phyloP scores from a whole-genome alignment of 805 yeast genomes.

The Pichia membranifaciens region DNA sequence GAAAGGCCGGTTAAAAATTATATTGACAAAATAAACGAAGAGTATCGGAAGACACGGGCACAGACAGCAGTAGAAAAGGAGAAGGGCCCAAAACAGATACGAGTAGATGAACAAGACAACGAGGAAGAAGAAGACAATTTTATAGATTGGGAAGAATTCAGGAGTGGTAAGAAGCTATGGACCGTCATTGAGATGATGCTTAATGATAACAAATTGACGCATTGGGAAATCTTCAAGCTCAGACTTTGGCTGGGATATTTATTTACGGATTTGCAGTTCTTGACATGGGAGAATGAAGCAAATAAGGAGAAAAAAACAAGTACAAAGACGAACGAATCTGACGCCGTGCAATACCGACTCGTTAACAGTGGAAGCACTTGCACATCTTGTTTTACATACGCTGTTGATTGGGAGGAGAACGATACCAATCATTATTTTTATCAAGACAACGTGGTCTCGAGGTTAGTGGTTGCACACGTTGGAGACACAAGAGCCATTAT shows the following conservation, averaged over 20 bases:
- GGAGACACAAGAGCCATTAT: conserved; percentile 88
- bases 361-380: conserved; percentile 34
- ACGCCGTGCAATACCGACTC: conserved; percentile 5
- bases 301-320: conserved; percentile 9
- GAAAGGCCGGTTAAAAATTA: neutral
- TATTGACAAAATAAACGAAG: conserved; percentile 8
- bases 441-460: conserved; percentile 58
- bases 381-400: conserved; percentile 29
- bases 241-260: conserved; percentile 62
- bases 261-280: conserved; percentile 57
- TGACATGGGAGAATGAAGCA: conserved; percentile 29
- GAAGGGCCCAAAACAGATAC: neutral
- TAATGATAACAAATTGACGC: conserved; percentile 9
- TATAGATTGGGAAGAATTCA: conserved; percentile 16
- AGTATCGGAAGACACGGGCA: conserved; percentile 4
- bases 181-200: conserved; percentile 11
- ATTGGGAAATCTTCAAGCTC: conserved; percentile 51
- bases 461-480: conserved; percentile 76
- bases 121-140: neutral
- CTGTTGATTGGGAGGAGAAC: conserved; percentile 26
- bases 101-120: neutral
- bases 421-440: conserved; percentile 44
- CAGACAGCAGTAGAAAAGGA: neutral
- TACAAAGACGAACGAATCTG: neutral
- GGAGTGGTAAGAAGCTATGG: conserved; percentile 11